phyloP scores from a whole-genome alignment of 352 stramenopile species.

The Pythium plurisporium region DNA sequence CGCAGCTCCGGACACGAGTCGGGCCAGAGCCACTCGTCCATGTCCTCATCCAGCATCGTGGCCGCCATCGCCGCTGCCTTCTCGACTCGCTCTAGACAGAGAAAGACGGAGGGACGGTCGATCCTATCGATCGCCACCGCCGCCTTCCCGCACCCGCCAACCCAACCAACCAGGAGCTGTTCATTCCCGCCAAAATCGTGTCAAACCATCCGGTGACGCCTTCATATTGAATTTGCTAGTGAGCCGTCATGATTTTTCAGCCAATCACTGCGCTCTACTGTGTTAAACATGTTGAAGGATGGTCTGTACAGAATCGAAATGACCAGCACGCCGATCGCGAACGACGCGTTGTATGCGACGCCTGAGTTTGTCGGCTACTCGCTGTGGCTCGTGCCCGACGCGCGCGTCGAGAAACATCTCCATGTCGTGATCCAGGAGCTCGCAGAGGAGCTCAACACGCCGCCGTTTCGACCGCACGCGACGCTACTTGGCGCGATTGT shows the following conservation, averaged over 20 bases:
- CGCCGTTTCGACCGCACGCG: conserved; percentile 50
- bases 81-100: not conserved
- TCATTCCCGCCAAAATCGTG: conserved; percentile 21
- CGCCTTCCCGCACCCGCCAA: too few relatives aligned
- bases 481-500: conserved; percentile 49
- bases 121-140: too few relatives aligned
- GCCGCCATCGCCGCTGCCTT: conserved; percentile 3
- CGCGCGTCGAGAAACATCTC: conserved; percentile 19
- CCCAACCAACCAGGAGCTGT: too few relatives aligned
- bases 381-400: conserved; percentile 46
- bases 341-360: conserved; percentile 27
- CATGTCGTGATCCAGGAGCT: conserved; percentile 31
- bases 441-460: conserved; percentile 34
- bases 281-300: too few relatives aligned
- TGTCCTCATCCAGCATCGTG: conserved; percentile 20
- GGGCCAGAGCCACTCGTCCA: conserved; percentile 82
- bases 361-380: conserved; percentile 55
- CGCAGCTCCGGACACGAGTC: conserved; percentile 46
- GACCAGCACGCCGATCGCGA: not conserved
- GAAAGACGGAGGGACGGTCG: not conserved
- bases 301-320: not conserved
- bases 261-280: conserved; percentile 9
- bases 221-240: conserved; percentile 7
- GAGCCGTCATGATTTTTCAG: conserved; percentile 4
- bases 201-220: conserved; percentile 2